These are phyloP conservation scores for Babesia ovata DNA, from an alignment of 169 alveolate species.

Conservation along the genomic window DNA sequence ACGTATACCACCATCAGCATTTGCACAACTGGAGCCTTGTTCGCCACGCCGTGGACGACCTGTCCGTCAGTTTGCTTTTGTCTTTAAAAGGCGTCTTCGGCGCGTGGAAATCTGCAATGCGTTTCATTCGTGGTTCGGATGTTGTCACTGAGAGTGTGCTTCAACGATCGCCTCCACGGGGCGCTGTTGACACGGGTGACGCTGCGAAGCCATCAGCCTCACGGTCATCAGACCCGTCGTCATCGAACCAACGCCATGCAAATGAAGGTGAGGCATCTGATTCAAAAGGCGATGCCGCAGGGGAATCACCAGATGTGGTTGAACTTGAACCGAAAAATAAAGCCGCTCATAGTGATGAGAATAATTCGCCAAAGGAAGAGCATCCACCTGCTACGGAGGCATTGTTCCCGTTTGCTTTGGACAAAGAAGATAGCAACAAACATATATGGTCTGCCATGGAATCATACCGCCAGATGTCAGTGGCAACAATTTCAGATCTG, in stretches of 20 bases:
- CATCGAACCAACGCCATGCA: neutral
- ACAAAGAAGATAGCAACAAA: neutral
- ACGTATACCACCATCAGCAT: slow-evolving; percentile 16
- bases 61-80: neutral
- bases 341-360: neutral
- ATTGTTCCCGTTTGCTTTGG: neutral
- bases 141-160: slow-evolving; percentile 34
- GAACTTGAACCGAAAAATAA: neutral
- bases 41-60: slow-evolving; percentile 3
- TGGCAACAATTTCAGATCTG: slow-evolving; percentile 9
- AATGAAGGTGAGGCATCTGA: neutral
- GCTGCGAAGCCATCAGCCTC: neutral
- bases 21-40: slow-evolving; percentile 25
- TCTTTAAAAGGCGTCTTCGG: slow-evolving; percentile 16
- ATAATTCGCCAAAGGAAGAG: too few relatives aligned
- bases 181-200: neutral
- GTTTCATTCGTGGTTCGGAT: slow-evolving; percentile 16
- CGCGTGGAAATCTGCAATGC: slow-evolving; percentile 35
- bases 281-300: neutral
- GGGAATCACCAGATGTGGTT: neutral
- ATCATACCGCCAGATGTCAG: slow-evolving; percentile 10
- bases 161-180: neutral
- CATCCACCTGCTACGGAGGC: neutral
- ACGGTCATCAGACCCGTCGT: neutral
- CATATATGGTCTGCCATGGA: slow-evolving; percentile 32